Percentiles rank a stretch among this genome's conserved stretches.
These are phyloP conservation scores for Thelephora terrestris DNA, from an alignment of 1,284 basidiomycete species.

Conservation along the genomic window DNA sequence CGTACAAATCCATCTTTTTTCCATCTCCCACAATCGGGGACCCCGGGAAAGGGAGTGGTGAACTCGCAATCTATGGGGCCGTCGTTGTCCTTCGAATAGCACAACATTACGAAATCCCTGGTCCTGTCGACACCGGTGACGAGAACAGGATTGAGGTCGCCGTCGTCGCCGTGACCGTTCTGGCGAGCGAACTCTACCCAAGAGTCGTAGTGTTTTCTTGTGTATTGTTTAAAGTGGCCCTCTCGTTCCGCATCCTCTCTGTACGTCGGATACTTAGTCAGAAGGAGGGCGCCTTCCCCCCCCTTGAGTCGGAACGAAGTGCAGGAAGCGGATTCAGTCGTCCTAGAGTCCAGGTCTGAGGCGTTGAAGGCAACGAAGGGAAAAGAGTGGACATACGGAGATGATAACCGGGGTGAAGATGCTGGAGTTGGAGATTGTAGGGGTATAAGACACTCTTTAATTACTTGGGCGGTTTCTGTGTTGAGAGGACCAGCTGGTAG, in stretches of 20 bases:
- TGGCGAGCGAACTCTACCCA: constrained; percentile 6
- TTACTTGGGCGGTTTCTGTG: not conserved
- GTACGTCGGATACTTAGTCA: constrained; percentile 4
- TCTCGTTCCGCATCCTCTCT: not conserved
- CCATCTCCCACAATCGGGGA: constrained; percentile 7
- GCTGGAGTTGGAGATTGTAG: too few species aligned
- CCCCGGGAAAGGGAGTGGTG: not conserved
- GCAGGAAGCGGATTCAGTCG: too few species aligned
- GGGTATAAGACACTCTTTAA: not conserved
- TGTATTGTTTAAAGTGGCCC: constrained; percentile 3
- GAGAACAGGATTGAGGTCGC: constrained; percentile 3
- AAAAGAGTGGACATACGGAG: too few species aligned
- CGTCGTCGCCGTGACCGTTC: constrained; percentile 2
- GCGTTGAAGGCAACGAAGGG: too few species aligned
- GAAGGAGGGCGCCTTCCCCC: constrained; percentile 3
- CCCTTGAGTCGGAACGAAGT: constrained; percentile 1
- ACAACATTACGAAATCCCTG: constrained; percentile 7
- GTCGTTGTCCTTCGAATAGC: constrained; percentile 2
- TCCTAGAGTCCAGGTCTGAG: too few species aligned
- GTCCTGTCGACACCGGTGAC: constrained; percentile 11
- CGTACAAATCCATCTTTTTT: not conserved
- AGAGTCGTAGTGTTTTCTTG: constrained; percentile 3
- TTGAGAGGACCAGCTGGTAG: not conserved
- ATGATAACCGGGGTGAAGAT: not conserved
- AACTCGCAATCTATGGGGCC: constrained; percentile 3